Conservation (phyloP, 345 rosid genomes). For the Acer negundo region DNA sequence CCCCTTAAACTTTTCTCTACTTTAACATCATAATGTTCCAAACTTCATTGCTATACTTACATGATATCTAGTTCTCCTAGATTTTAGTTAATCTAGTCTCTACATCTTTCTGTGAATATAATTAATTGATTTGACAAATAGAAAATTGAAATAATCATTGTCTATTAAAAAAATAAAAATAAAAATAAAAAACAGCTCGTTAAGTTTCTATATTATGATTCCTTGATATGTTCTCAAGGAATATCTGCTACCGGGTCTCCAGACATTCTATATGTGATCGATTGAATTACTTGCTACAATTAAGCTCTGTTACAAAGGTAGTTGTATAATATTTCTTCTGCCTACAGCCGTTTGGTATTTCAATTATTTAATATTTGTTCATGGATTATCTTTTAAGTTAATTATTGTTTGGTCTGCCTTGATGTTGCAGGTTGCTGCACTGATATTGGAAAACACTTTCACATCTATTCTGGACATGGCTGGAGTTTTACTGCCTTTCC, state of each 20-base stretch:
- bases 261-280: neutral
- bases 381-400: neutral
- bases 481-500: slow-evolving; percentile 87
- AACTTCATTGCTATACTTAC: neutral
- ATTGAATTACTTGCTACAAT: neutral
- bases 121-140: neutral
- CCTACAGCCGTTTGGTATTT: neutral
- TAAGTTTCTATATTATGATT: slow-evolving; percentile 7
- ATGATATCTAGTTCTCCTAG: neutral
- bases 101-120: neutral
- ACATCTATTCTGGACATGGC: slow-evolving; percentile 99
- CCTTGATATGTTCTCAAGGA: neutral
- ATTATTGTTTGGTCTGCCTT: slow-evolving; percentile 19
- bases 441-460: slow-evolving; percentile 95
- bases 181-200: neutral
- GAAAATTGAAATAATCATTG: neutral
- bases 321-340: neutral
- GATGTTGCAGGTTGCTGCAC: slow-evolving; percentile 59
- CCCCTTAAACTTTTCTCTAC: slow-evolving; percentile 1
- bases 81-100: neutral
- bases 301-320: neutral
- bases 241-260: neutral
- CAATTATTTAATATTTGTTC: neutral
- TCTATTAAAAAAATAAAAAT: neutral
- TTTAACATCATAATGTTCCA: neutral